These are phyloP conservation scores for Aspergillus bertholletiae DNA, from an alignment of 495 filamentous ascomycete species.

Conservation along the genomic window DNA sequence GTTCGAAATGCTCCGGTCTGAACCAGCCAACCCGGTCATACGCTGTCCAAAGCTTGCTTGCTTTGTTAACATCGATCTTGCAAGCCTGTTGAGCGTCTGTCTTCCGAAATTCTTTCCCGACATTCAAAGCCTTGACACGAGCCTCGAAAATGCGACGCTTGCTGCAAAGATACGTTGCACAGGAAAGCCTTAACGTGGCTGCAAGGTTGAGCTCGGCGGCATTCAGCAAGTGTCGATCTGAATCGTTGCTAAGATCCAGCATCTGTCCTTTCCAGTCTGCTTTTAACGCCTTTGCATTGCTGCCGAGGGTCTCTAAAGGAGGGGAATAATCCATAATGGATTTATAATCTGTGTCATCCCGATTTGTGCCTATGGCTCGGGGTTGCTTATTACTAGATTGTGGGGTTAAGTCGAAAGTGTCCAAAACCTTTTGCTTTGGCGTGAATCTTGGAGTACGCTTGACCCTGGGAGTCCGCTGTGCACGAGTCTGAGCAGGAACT, in stretches of 20 bases:
- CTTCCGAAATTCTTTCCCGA: constrained; percentile 88
- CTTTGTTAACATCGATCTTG: constrained; percentile 99
- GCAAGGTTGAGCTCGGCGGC: constrained; percentile 76
- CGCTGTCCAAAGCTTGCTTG: constrained; percentile 89
- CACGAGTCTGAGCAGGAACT: constrained; percentile 25
- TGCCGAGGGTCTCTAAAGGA: constrained; percentile 58
- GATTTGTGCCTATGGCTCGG: constrained; percentile 52
- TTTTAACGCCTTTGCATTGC: constrained; percentile 68
- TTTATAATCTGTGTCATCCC: constrained; percentile 86
- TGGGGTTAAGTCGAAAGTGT: constrained; percentile 38
- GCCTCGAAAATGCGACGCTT: constrained; percentile 90
- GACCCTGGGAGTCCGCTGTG: constrained; percentile 33
- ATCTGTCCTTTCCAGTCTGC: constrained; percentile 84
- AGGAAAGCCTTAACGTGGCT: constrained; percentile 76
- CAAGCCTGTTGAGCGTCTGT: constrained; percentile 96
- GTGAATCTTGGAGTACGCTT: constrained; percentile 47
- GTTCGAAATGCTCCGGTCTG: constrained; percentile 55
- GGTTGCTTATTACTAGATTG: constrained; percentile 35
- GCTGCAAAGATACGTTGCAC: constrained; percentile 88
- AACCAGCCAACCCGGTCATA: constrained; percentile 93
- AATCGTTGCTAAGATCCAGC: constrained; percentile 76
- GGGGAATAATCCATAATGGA: constrained; percentile 76
- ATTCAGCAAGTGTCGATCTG: constrained; percentile 72
- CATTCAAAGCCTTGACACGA: constrained; percentile 62
- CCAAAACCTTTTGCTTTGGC: constrained; percentile 44